Conservation (phyloP, 768 basidiomycete genomes). For the Antrodiella citrinella region DNA sequence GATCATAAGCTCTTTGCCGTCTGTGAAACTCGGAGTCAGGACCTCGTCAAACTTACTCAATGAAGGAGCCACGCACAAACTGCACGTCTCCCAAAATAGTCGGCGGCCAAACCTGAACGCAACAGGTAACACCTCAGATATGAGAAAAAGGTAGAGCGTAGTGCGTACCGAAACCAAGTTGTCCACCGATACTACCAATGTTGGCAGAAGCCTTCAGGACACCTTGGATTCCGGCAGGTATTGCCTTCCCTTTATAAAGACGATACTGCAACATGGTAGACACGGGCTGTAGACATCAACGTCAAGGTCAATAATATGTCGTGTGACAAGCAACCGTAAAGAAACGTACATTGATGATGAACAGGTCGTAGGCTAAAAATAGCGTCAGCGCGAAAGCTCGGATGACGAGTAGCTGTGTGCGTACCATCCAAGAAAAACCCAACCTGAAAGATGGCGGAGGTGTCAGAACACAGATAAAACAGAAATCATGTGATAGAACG, state of each 20-base stretch:
- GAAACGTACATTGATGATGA: conserved; percentile 54
- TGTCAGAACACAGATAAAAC: neutral
- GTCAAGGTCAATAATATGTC: too few species aligned
- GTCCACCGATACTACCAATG: conserved; percentile 65
- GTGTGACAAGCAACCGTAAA: neutral
- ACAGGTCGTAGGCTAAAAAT: conserved; percentile 56
- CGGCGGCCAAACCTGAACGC: conserved; percentile 49
- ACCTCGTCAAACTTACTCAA: too few species aligned
- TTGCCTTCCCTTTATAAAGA: conserved; percentile 42
- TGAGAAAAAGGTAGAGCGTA: neutral
- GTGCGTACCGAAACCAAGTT: conserved; percentile 44
- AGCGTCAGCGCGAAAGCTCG: neutral
- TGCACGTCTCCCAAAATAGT: conserved; percentile 60
- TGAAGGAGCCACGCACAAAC: conserved; percentile 51
- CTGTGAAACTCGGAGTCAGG: too few species aligned
- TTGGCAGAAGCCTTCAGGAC: conserved; percentile 62
- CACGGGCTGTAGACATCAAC: conserved; percentile 41
- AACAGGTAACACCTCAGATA: too few species aligned
- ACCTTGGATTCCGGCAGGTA: conserved; percentile 51
- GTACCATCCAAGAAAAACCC: conserved; percentile 14
- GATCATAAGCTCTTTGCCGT: conserved; percentile 74
- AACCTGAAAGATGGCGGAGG: conserved; percentile 18
- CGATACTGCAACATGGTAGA: conserved; percentile 61
- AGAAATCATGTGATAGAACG: neutral
- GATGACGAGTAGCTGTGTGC: neutral